Base-by-base conservation (phyloP, 805 yeast species). In the Barnettozyma salicaria region DNA sequence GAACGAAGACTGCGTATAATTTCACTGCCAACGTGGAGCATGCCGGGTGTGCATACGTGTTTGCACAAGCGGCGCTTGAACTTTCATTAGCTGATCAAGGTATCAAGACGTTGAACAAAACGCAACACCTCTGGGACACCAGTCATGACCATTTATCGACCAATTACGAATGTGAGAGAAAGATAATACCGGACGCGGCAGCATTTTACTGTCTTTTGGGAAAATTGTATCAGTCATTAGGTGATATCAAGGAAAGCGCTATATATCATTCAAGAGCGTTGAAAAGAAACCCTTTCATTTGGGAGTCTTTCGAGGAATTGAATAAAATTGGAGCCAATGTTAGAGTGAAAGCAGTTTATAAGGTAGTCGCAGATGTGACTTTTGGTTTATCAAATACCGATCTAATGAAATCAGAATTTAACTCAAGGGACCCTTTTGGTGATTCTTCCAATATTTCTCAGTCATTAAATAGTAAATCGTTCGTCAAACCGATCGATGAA, bases 301-400 rank as follows among this genome's bases (percentile, higher is more conserved):
- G 92, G 74, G 96, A 87, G 53, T 87, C 96, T 0, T 78, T 86
- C 45, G 86, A 80, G 46, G 79, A 80, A 29, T 63, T 92, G 32
- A 77, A 87, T 49, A 67, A 69, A 32, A 63, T 81, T 61, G 92
- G 95, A 10, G 85, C 81, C 14, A 73, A 73, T 40, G 69, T 87
- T 14, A 74, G 77, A 40, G 76, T 80, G 6, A 72, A 72, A 44
- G 58, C 77, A 0, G 64, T 78, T 20, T 79, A 66, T 55, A 70
- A 68, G 40, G 43, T 36, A 1, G 24, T 23, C 0, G 40, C 44
- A 1, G 45, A 41, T 6, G 32, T 49, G 1, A 28, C 44, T 4
- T 50, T 52, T 27, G 29, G 44, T 1, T 30, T 53, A 26, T 33
- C 35, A 22, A 30, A 30, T 14, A 35, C 23, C 11, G 33, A 39